Conservation (phyloP, 768 basidiomycete species). For the Boletus subparvulus region DNA sequence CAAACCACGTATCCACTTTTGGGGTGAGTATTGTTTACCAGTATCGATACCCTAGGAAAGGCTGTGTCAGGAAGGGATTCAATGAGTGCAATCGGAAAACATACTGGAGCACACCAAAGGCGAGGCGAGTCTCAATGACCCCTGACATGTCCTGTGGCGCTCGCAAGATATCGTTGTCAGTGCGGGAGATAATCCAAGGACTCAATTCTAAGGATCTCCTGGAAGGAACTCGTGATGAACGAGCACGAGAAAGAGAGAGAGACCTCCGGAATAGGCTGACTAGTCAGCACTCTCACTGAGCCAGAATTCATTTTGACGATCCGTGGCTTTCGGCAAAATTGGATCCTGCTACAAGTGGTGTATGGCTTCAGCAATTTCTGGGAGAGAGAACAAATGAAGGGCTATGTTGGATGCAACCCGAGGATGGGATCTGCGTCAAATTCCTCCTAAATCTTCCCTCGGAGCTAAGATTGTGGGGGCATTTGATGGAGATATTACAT, state of each 20-base stretch:
- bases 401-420: neutral
- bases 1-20: neutral
- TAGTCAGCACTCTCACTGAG: neutral
- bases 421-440: neutral
- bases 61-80: neutral
- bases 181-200: neutral
- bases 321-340: neutral
- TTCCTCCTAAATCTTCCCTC: too few species aligned
- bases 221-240: neutral
- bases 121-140: neutral
- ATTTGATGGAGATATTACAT: neutral
- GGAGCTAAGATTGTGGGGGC: neutral
- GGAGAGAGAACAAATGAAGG: neutral
- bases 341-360: slow-evolving; percentile 4
- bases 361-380: neutral
- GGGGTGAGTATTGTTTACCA: neutral
- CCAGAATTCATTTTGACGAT: neutral
- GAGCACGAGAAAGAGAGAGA: neutral
- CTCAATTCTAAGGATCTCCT: neutral
- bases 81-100: neutral
- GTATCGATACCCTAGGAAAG: neutral
- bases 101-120: neutral
- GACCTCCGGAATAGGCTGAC: neutral
- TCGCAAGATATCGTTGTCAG: neutral
- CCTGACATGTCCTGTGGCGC: neutral